Conservation (phyloP, 2,329 filamentous ascomycete genomes). For the Epichloe sibirici region DNA sequence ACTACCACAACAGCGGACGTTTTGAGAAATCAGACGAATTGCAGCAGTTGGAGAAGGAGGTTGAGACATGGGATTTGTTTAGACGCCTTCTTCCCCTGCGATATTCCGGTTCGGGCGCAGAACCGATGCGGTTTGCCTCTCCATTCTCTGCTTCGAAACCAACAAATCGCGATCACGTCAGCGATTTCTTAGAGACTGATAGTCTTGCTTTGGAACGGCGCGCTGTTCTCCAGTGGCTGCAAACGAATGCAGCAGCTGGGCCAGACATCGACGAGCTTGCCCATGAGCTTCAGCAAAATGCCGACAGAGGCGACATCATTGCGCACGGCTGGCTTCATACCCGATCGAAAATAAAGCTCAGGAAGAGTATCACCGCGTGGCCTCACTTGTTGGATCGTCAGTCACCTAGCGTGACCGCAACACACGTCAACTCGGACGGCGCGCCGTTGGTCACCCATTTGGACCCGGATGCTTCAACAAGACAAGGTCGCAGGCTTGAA, state of each 20-base stretch:
- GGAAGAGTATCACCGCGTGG: conserved; percentile 66
- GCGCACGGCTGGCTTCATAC: conserved; percentile 89
- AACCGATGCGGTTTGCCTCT: conserved; percentile 20
- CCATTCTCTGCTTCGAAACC: conserved; percentile 17
- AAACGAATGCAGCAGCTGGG: conserved; percentile 58
- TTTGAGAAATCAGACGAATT: conserved; percentile 12
- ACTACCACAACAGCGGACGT: neutral
- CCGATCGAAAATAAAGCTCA: conserved; percentile 75
- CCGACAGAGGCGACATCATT: conserved; percentile 70
- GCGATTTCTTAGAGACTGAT: conserved; percentile 63
- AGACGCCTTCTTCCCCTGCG: conserved; percentile 60
- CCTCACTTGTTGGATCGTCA: conserved; percentile 52
- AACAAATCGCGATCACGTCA: conserved; percentile 22
- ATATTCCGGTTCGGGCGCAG: conserved; percentile 30
- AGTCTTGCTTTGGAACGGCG: conserved; percentile 65
- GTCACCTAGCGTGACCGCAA: conserved; percentile 41
- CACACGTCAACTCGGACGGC: conserved; percentile 45
- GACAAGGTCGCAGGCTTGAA: conserved; percentile 67
- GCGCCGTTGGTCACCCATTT: conserved; percentile 70
- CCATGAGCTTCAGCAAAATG: conserved; percentile 60
- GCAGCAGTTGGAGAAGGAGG: conserved; percentile 62
- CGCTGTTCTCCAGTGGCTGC: conserved; percentile 75
- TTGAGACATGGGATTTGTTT: conserved; percentile 83
- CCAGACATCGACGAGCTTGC: conserved; percentile 66
- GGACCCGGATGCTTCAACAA: conserved; percentile 78